Conservation (phyloP, 306 rosid genomes). For the Calophaca sinica region DNA sequence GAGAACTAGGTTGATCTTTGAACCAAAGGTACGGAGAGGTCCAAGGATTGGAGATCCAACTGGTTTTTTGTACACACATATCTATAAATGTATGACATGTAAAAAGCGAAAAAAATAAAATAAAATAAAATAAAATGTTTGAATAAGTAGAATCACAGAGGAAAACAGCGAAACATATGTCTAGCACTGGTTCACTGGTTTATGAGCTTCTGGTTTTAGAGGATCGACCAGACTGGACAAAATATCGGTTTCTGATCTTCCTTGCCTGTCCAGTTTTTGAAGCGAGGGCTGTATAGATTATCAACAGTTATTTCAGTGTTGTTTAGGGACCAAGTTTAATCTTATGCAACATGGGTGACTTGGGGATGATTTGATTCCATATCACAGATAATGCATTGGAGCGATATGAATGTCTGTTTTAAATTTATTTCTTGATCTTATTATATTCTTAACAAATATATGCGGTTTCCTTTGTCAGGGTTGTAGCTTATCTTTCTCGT, state of each 20-base stretch:
- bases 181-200: constrained; percentile 14
- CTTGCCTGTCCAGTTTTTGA: neutral
- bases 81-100: constrained; percentile 3
- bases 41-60: constrained; percentile 27
- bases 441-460: constrained; percentile 37
- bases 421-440: neutral
- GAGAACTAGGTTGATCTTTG: constrained; percentile 12
- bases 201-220: constrained; percentile 35
- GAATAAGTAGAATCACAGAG: constrained; percentile 21
- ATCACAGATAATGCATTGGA: constrained; percentile 1
- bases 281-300: constrained; percentile 16
- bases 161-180: constrained; percentile 31
- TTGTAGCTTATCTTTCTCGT: constrained; percentile 97
- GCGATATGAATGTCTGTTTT: constrained; percentile 14
- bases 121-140: neutral
- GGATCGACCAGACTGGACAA: constrained; percentile 2
- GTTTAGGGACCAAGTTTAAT: constrained; percentile 38
- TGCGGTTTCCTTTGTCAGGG: constrained; percentile 62
- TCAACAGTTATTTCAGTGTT: constrained; percentile 7
- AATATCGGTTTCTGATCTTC: constrained; percentile 4
- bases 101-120: too few species aligned
- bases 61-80: neutral
- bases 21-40: constrained; percentile 18
- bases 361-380: constrained; percentile 19
- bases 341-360: constrained; percentile 4